phyloP scores from a whole-genome alignment of 2,329 filamentous ascomycete genomes.

The Onygenales sp. region DNA sequence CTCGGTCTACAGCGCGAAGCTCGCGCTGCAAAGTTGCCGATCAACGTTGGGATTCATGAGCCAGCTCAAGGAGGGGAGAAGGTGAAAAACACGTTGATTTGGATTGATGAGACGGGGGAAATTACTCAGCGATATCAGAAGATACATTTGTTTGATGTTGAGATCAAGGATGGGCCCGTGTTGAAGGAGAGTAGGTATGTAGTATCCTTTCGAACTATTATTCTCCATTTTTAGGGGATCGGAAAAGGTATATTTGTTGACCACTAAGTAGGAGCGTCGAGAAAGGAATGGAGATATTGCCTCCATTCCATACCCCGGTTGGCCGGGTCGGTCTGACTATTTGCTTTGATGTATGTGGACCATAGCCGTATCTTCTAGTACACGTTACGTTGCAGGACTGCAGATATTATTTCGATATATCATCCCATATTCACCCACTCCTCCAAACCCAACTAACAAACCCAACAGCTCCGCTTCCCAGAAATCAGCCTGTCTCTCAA shows the following conservation, averaged over 20 bases:
- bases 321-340: slow-evolving; percentile 72
- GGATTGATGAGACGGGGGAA: slow-evolving; percentile 53
- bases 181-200: slow-evolving; percentile 51
- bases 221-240: too few species aligned
- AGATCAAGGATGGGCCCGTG: slow-evolving; percentile 46
- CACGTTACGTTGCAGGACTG: too few species aligned
- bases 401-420: too few species aligned
- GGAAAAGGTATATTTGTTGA: background rate
- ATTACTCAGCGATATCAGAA: slow-evolving; percentile 70
- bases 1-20: slow-evolving; percentile 63
- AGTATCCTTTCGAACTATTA: background rate
- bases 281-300: slow-evolving; percentile 51
- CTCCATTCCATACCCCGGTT: slow-evolving; percentile 63
- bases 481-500: slow-evolving; percentile 62
- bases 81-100: slow-evolving; percentile 56
- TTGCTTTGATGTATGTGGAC: slow-evolving; percentile 65
- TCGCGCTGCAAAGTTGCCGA: slow-evolving; percentile 51
- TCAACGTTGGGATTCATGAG: slow-evolving; percentile 85
- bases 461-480: slow-evolving; percentile 58
- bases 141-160: slow-evolving; percentile 77
- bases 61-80: slow-evolving; percentile 44
- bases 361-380: background rate
- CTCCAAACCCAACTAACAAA: background rate
- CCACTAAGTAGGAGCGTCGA: slow-evolving; percentile 48
- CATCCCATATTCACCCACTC: background rate